Evolutionary conservation across 2,329 filamentous ascomycete genomes (phyloP).

Genomic region (Cordyceps militaris): DNA sequence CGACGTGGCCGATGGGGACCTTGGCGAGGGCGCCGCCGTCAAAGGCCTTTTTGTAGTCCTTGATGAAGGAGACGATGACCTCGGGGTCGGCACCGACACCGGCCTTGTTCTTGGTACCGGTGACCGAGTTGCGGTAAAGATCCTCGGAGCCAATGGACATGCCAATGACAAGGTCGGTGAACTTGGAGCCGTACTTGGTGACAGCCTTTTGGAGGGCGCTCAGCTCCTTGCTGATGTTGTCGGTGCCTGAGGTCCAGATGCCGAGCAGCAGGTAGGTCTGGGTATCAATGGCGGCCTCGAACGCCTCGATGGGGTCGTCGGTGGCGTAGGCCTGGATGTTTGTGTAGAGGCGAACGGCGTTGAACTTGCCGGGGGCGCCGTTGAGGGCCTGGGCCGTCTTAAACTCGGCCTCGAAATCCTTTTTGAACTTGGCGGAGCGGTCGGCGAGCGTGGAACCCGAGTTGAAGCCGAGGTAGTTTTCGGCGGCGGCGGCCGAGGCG

Average conservation of each 20-base stretch:
- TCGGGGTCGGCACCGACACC: conserved; percentile 52
- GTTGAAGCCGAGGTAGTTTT: conserved; percentile 50
- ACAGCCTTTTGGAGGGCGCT: conserved; percentile 51
- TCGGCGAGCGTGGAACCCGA: conserved; percentile 40
- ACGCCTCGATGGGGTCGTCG: conserved; percentile 71
- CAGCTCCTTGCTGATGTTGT: conserved; percentile 53
- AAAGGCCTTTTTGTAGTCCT: conserved; percentile 54
- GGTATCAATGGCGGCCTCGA: conserved; percentile 61
- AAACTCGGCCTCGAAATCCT: conserved; percentile 40
- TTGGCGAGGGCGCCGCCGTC: conserved; percentile 35
- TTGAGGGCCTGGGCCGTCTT: conserved; percentile 33
- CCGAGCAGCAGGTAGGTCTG: conserved; percentile 57
- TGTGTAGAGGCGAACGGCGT: conserved; percentile 58
- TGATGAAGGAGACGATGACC: conserved; percentile 58
- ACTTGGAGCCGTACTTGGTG: conserved; percentile 40
- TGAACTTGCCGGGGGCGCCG: conserved; percentile 47
- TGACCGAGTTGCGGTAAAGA: conserved; percentile 55
- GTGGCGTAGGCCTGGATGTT: conserved; percentile 59
- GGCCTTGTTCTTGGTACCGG: conserved; percentile 55
- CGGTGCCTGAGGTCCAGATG: conserved; percentile 52
- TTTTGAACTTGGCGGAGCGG: conserved; percentile 45
- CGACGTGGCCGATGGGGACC: conserved; percentile 56
- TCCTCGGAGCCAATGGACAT: conserved; percentile 63
- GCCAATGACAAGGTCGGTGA: conserved; percentile 53
- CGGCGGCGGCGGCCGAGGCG: conserved; percentile 28